Percentiles rank a stretch among this genome's conserved stretches.
These are phyloP conservation scores for Lolium multiflorum DNA, from an alignment of 176 grass and related monocot genomes.

Conservation along the genomic window DNA sequence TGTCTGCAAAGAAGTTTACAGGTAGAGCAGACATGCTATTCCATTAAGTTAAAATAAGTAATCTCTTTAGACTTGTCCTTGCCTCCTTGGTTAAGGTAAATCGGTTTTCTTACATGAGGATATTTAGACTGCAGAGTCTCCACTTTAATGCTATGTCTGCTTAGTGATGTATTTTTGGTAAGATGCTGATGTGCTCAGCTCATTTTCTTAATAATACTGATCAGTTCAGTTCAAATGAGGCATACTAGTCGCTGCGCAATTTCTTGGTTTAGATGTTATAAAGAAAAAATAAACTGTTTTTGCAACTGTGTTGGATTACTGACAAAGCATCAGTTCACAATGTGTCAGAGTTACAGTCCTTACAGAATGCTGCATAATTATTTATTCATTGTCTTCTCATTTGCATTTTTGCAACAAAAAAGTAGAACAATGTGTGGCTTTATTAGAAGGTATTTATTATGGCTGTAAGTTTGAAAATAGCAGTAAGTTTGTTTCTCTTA, in stretches of 20 bases:
- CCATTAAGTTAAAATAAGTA: conserved; percentile 32
- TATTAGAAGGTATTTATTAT: conserved; percentile 7
- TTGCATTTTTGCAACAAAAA: conserved; percentile 33
- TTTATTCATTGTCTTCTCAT: conserved; percentile 9
- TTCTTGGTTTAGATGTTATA: background rate
- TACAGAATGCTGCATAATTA: background rate
- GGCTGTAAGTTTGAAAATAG: conserved; percentile 31
- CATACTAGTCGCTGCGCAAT: background rate
- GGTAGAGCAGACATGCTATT: conserved; percentile 46
- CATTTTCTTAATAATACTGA: conserved; percentile 34
- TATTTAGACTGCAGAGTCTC: background rate
- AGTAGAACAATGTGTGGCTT: background rate
- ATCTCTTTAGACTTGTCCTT: conserved; percentile 20
- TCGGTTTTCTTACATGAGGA: background rate
- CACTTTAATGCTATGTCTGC: background rate
- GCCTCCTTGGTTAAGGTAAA: conserved; percentile 28
- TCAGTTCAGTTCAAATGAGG: background rate
- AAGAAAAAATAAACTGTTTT: background rate
- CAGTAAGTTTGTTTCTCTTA: conserved; percentile 15
- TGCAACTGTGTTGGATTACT: background rate
- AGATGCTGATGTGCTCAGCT: background rate
- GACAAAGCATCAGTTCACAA: conserved; percentile 7
- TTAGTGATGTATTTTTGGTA: conserved; percentile 12
- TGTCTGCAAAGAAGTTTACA: conserved; percentile 94
- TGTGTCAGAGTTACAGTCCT: background rate